These are phyloP conservation scores for Stephania yunnanensis DNA, from an alignment of 164 flowering plant genomes.

Conservation along the genomic window DNA sequence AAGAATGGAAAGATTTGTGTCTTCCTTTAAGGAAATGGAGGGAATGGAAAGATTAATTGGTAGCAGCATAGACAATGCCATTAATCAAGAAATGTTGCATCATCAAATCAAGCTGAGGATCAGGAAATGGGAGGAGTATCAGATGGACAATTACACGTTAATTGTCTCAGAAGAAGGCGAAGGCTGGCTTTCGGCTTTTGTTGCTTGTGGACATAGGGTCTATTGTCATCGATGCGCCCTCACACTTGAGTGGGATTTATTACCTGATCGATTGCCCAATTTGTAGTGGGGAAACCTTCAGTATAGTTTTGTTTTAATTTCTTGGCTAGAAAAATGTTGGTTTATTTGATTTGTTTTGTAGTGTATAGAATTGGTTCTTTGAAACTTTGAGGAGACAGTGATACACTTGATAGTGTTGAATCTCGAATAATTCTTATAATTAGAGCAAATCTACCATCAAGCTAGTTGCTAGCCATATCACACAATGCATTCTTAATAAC, in stretches of 20 bases:
- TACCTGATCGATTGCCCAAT: slow-evolving; percentile 72
- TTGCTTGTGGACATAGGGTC: slow-evolving; percentile 89
- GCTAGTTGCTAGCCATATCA: too few species aligned
- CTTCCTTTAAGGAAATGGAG: too few species aligned
- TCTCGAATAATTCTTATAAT: too few species aligned
- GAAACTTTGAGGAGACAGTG: too few species aligned
- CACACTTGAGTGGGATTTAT: slow-evolving; percentile 46
- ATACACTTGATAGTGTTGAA: too few species aligned
- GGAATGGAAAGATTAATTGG: slow-evolving; percentile 24
- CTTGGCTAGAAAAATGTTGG: too few species aligned
- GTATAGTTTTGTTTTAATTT: slow-evolving; percentile 37
- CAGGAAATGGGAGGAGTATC: slow-evolving; percentile 39
- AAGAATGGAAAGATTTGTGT: too few species aligned
- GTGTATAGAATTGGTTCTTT: too few species aligned
- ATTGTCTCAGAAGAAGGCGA: slow-evolving; percentile 67
- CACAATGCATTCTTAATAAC: too few species aligned
- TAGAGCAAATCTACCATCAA: too few species aligned
- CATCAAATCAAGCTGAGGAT: slow-evolving; percentile 33
- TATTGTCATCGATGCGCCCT: slow-evolving; percentile 77
- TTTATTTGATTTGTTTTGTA: too few species aligned
- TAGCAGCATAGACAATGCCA: slow-evolving; percentile 35
- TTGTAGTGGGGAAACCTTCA: slow-evolving; percentile 55
- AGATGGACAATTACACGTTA: slow-evolving; percentile 71
- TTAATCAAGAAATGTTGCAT: slow-evolving; percentile 16
- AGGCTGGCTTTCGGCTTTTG: slow-evolving; percentile 46